Conservation (phyloP, 768 basidiomycete species). For the Serendipita indica region DNA sequence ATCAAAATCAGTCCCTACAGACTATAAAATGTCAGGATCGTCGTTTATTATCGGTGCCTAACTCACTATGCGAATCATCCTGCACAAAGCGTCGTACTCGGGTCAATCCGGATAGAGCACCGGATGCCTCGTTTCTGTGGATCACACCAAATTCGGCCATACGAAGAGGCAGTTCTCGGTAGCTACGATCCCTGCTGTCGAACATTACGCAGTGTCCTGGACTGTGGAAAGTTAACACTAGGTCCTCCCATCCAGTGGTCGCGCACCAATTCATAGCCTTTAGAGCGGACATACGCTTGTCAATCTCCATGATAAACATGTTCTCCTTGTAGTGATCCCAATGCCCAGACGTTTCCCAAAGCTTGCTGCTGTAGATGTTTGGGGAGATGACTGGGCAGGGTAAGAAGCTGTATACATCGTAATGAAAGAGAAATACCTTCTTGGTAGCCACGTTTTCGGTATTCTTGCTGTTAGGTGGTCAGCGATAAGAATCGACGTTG, state of each 20-base stretch:
- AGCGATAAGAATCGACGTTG: conserved; percentile 7
- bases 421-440: conserved; percentile 45
- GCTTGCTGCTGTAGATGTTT: conserved; percentile 90
- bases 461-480: conserved; percentile 47
- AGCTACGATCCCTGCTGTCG: conserved; percentile 82
- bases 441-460: conserved; percentile 89
- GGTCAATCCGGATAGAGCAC: conserved; percentile 83
- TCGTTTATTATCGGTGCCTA: neutral
- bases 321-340: conserved; percentile 97
- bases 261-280: conserved; percentile 93
- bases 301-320: conserved; percentile 90
- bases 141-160: conserved; percentile 98
- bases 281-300: conserved; percentile 90
- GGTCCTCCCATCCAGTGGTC: too few species aligned
- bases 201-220: conserved; percentile 95
- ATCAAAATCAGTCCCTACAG: neutral
- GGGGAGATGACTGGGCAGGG: conserved; percentile 73
- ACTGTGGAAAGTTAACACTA: conserved; percentile 12
- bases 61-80: conserved; percentile 74
- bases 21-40: neutral
- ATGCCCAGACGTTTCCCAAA: conserved; percentile 97
- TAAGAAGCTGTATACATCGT: neutral
- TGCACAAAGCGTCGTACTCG: conserved; percentile 91
- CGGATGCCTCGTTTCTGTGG: conserved; percentile 92
- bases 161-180: conserved; percentile 89